These are phyloP conservation scores for Dentipellis sp. DNA, from an alignment of 768 basidiomycete genomes.

Conservation along the genomic window DNA sequence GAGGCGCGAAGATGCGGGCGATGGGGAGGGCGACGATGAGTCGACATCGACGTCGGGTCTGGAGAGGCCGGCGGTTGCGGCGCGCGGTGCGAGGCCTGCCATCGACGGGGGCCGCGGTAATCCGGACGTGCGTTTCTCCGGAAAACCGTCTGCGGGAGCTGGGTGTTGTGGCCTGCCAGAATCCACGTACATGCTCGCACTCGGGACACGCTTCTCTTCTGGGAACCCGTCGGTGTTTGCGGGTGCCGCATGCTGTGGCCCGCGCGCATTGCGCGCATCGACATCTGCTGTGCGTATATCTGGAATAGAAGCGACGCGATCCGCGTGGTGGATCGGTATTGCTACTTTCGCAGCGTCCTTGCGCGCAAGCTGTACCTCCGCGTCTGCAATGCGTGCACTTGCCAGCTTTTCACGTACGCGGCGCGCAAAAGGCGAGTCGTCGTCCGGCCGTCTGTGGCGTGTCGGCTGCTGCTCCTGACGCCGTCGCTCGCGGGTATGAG, in stretches of 20 bases:
- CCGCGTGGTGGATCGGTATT: background rate
- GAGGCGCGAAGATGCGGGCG: background rate
- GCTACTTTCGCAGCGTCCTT: background rate
- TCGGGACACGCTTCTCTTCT: too few relatives aligned
- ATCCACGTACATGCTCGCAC: too few relatives aligned
- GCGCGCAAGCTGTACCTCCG: background rate
- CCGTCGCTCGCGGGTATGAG: constrained; percentile 12
- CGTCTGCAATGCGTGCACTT: background rate
- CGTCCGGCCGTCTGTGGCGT: constrained; percentile 14
- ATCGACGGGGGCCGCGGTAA: background rate
- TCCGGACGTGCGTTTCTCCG: background rate
- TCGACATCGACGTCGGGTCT: background rate
- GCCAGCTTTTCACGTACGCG: constrained; percentile 34
- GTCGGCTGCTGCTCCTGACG: constrained; percentile 12
- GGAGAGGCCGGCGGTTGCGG: background rate
- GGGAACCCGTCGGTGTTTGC: too few relatives aligned
- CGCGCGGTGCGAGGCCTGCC: background rate
- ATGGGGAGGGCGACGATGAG: background rate
- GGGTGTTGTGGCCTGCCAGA: too few relatives aligned
- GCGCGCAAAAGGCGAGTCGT: constrained; percentile 30
- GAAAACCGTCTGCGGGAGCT: too few relatives aligned
- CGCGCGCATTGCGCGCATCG: background rate
- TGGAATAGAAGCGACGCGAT: background rate
- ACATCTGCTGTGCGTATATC: background rate
- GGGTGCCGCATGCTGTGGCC: background rate